Percentiles rank a stretch among this genome's conserved stretches.
Evolutionary conservation across 2,329 filamentous ascomycete species (phyloP).

Genomic region (Acrocalymma vagum): DNA sequence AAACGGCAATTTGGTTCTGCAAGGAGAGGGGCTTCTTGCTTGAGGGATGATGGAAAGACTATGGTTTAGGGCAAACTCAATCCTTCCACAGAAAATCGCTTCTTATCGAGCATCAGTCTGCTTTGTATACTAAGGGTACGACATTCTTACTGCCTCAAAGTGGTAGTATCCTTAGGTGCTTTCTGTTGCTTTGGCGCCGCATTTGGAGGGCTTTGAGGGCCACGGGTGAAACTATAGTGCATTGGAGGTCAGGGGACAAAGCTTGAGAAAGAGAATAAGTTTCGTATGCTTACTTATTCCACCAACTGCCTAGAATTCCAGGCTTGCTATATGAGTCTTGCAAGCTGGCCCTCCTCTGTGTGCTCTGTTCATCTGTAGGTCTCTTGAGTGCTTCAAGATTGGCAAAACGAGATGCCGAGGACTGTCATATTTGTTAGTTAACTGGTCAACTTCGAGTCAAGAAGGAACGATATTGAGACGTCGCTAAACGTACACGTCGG

Average conservation of each 20-base stretch:
- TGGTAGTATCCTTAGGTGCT: slow-evolving; percentile 32
- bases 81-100: slow-evolving; percentile 22
- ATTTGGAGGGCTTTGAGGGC: slow-evolving; percentile 17
- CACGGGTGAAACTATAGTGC: slow-evolving; percentile 44
- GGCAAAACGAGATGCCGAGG: slow-evolving; percentile 40
- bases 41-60: too few relatives aligned
- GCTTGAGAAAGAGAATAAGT: background rate
- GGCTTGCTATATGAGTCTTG: slow-evolving; percentile 44
- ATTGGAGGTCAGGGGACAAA: slow-evolving; percentile 16
- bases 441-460: too few relatives aligned
- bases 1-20: too few relatives aligned
- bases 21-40: too few relatives aligned
- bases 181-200: slow-evolving; percentile 17
- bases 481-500: slow-evolving; percentile 31
- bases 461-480: background rate
- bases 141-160: slow-evolving; percentile 30
- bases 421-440: slow-evolving; percentile 27
- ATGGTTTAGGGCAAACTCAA: too few relatives aligned
- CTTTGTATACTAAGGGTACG: background rate
- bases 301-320: slow-evolving; percentile 40
- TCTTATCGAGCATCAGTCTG: slow-evolving; percentile 20
- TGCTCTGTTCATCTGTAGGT: slow-evolving; percentile 34
- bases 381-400: slow-evolving; percentile 44
- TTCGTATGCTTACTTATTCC: slow-evolving; percentile 41
- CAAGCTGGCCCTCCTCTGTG: slow-evolving; percentile 37